Conservation (phyloP, 371 early-diverging fungal genomes). For the Choanephora cucurbitarum region DNA sequence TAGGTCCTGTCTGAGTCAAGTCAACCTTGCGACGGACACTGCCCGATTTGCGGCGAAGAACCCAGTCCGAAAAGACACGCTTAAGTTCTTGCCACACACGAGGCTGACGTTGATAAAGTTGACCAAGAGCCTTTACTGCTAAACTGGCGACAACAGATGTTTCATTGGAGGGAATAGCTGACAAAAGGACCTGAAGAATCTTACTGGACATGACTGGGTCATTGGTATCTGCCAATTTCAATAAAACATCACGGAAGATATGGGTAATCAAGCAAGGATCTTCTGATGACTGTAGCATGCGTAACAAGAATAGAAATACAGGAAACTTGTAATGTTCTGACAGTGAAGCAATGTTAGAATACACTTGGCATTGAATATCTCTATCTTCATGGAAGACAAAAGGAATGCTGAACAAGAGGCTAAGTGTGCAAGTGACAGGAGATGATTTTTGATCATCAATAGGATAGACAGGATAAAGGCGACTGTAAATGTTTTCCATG, state of each 20-base stretch:
- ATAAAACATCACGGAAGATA: conserved; percentile 47
- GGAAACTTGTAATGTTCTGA: conserved; percentile 38
- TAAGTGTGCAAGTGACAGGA: no score
- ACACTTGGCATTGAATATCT: not conserved
- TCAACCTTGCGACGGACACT: conserved; percentile 26
- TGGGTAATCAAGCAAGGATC: conserved; percentile 32
- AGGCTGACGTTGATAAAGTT: conserved; percentile 53
- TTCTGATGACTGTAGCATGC: conserved; percentile 41
- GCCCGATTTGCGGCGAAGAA: conserved; percentile 46
- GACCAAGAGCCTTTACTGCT: conserved; percentile 49
- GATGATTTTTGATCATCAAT: no score
- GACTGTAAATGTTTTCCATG: not conserved
- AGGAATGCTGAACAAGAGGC: conserved; percentile 17
- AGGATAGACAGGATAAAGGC: not conserved
- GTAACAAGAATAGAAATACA: conserved; percentile 47
- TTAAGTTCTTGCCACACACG: conserved; percentile 63
- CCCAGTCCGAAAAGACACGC: conserved; percentile 56
- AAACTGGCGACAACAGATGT: conserved; percentile 46
- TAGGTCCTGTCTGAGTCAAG: conserved; percentile 25
- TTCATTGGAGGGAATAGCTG: conserved; percentile 39
- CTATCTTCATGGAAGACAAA: conserved; percentile 5
- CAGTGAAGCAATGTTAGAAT: conserved; percentile 6
- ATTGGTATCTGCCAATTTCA: conserved; percentile 44
- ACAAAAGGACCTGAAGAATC: conserved; percentile 47
- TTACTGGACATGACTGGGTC: conserved; percentile 56